Base-by-base conservation (phyloP, 2,329 filamentous ascomycete species). In the Hypoxylon sp. region DNA sequence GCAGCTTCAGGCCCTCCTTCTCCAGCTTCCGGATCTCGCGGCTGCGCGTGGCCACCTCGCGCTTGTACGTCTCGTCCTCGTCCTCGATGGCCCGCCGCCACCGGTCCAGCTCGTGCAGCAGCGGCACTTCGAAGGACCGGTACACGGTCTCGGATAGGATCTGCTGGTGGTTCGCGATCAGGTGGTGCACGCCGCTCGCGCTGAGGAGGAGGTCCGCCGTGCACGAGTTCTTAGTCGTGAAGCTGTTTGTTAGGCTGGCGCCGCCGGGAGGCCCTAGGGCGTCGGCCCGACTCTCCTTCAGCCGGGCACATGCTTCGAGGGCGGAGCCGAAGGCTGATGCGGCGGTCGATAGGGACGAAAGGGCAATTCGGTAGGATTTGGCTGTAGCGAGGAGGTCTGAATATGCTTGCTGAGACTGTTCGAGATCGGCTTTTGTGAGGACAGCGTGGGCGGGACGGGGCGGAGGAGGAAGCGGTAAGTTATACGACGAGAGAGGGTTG, bases 121-220 rank as follows among this genome's bases (percentile, higher is more conserved):
- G 80, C 3, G 89, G 89, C 38, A 91, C 88, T 78, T 91, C 89
- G 76, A 91, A 91, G 64, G 83, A 84, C 60, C 89, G 84, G 78
- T 91, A 91, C 7, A 91, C 87, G 0, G 88, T 91, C 79, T 91
- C 89, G 69, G 85, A 87, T 2, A 91, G 84, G 72, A 91, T 91
- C 75, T 91, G 88, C 77, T 90, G 87, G 80, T 91, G 89, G 79
- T 91, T 91, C 49, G 89, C 89, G 63, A 91, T 82, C 19, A 91
- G 83, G 73, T 91, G 88, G 75, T 91, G 89, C 43, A 91, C 83
- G 36, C 89, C 89, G 34, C 87, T 86, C 11, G 88, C 86, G 30
- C 87, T 84, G 65, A 91, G 81, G 48, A 91, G 81, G 58, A 84
- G 83, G 78, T 91, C 88, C 14, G 89, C 89, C 0, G 89, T 91